Conservation (phyloP, 176 grass and related monocot species). For the Elymus sibiricus region DNA sequence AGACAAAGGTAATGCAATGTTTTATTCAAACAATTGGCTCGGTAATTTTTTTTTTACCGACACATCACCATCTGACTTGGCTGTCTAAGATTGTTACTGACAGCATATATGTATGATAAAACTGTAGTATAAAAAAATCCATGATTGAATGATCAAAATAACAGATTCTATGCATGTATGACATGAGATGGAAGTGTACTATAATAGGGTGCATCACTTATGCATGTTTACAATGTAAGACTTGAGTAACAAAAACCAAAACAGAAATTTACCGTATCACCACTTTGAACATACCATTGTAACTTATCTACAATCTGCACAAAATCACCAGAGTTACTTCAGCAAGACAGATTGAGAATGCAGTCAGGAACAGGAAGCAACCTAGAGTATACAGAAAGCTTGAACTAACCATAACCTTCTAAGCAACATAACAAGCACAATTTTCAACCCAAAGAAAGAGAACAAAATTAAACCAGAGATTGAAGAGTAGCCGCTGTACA, state of each 20-base stretch:
- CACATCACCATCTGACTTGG: background rate
- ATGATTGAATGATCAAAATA: background rate
- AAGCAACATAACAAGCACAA: background rate
- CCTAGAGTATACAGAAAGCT: background rate
- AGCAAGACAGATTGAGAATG: slow-evolving; percentile 14
- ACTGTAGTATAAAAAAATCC: background rate
- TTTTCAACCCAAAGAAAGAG: slow-evolving; percentile 6
- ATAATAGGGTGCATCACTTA: slow-evolving; percentile 8
- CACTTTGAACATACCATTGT: slow-evolving; percentile 85
- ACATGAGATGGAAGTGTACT: background rate
- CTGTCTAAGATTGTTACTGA: background rate
- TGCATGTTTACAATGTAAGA: background rate
- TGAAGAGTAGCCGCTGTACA: background rate
- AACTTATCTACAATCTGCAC: slow-evolving; percentile 87
- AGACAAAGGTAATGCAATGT: background rate
- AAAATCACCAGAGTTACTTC: slow-evolving; percentile 10
- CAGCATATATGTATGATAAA: slow-evolving; percentile 7
- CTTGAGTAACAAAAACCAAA: background rate
- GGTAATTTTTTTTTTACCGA: background rate
- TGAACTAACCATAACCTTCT: background rate
- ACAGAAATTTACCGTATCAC: slow-evolving; percentile 68
- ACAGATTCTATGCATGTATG: slow-evolving; percentile 1
- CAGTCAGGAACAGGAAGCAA: background rate
- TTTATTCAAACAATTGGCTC: background rate
- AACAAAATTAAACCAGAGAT: background rate